Percentiles rank a stretch among this genome's conserved stretches.
Conservation (phyloP, 805 yeast genomes). For the Huiozyma sinensis region DNA sequence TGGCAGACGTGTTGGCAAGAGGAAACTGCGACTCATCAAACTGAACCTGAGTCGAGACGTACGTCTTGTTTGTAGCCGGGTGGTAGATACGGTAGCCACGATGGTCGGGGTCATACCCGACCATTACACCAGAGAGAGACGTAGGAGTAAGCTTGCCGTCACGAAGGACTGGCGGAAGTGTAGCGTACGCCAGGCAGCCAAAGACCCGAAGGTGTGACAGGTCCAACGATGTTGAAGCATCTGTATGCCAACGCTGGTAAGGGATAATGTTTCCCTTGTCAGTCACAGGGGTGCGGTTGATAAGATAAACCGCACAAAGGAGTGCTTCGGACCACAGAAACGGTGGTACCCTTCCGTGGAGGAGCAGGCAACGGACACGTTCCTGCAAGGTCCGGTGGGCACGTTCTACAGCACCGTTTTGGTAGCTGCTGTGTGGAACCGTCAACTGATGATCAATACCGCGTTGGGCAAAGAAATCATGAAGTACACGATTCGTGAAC, state of each 20-base stretch:
- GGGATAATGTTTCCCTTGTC: neutral
- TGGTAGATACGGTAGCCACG: constrained; percentile 4
- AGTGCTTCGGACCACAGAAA: constrained; percentile 12
- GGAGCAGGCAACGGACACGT: constrained; percentile 2
- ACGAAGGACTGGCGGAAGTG: neutral
- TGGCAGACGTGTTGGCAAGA: neutral
- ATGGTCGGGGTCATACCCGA: constrained; percentile 3
- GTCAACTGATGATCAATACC: constrained; percentile 6
- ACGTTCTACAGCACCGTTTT: constrained; percentile 12
- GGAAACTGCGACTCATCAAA: constrained; percentile 7
- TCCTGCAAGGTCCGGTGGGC: constrained; percentile 7
- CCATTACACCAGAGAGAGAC: neutral
- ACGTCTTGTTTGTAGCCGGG: neutral
- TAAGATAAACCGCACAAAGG: constrained; percentile 4
- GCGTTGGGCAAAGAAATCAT: neutral
- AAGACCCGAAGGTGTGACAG: neutral
- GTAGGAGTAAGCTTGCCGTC: neutral
- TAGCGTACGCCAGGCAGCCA: neutral
- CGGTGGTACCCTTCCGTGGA: constrained; percentile 6
- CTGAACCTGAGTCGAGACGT: constrained; percentile 1
- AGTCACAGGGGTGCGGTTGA: constrained; percentile 3
- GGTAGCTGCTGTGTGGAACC: constrained; percentile 4
- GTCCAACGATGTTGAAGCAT: neutral
- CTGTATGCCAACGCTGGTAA: neutral
- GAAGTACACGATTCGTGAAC: constrained; percentile 1